Percentiles rank a stretch among this genome's conserved stretches.
These are phyloP conservation scores for Fagopyrum tataricum DNA, from an alignment of 148 eudicot species.

Conservation along the genomic window DNA sequence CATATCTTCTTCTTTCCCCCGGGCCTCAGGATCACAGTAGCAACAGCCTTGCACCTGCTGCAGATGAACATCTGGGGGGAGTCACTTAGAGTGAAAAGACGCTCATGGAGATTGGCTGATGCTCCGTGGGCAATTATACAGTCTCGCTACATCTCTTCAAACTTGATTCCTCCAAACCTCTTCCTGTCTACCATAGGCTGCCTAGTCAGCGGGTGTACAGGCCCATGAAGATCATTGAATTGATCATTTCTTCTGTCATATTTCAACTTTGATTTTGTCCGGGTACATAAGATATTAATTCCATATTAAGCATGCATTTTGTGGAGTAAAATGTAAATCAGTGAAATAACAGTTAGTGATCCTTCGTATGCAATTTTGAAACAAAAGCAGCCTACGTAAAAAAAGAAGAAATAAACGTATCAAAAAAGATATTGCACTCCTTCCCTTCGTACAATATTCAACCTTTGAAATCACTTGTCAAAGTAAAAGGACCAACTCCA, in stretches of 20 bases:
- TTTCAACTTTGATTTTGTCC: no score
- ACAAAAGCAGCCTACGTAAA: no score
- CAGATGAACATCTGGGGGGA: constrained; percentile 87
- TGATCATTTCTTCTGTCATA: constrained; percentile 68
- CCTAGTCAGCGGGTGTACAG: constrained; percentile 90
- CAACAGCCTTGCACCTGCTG: constrained; percentile 55
- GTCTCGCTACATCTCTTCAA: constrained; percentile 94
- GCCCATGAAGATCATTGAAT: constrained; percentile 83
- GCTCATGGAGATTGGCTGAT: constrained; percentile 81
- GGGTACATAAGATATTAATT: no score
- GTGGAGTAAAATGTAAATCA: no score
- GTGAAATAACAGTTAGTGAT: no score
- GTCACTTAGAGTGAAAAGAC: constrained; percentile 89
- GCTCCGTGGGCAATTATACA: constrained; percentile 97
- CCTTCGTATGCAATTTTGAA: no score
- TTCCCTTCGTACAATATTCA: no score
- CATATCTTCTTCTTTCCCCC: constrained; percentile 72
- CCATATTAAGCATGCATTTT: no score
- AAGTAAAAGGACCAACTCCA: no score
- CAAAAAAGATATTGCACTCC: no score
- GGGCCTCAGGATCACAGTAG: constrained; percentile 73
- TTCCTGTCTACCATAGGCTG: constrained; percentile 95
- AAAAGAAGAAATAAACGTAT: no score
- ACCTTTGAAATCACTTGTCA: no score
- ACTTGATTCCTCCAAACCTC: constrained; percentile 88